phyloP scores from a whole-genome alignment of 2,329 filamentous ascomycete species.

The Cladosporium sp. region DNA sequence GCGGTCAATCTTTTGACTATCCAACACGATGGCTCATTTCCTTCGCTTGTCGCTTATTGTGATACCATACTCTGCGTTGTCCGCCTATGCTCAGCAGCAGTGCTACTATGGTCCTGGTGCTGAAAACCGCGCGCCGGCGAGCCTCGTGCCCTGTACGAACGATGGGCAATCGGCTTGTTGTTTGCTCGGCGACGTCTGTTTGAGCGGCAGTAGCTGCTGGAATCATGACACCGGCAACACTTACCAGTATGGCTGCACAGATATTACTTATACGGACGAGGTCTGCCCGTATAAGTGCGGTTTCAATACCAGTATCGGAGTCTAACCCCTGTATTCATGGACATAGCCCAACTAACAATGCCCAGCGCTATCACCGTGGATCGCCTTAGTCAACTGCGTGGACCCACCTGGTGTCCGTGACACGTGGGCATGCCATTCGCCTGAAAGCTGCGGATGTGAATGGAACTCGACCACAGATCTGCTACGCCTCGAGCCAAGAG shows the following conservation, averaged over 20 bases:
- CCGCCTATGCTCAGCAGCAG: slow-evolving; percentile 20
- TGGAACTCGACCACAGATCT: slow-evolving; percentile 21
- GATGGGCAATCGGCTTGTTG: slow-evolving; percentile 24
- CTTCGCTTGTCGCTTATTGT: no score
- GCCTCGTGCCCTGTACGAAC: slow-evolving; percentile 22
- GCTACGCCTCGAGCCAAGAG: slow-evolving; percentile 18
- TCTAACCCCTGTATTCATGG: not conserved
- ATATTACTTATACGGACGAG: slow-evolving; percentile 24
- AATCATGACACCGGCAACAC: slow-evolving; percentile 22
- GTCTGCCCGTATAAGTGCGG: slow-evolving; percentile 27
- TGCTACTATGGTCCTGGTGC: slow-evolving; percentile 27
- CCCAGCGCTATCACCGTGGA: slow-evolving; percentile 25
- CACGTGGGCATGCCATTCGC: slow-evolving; percentile 27
- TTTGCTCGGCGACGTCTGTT: slow-evolving; percentile 24
- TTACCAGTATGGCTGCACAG: slow-evolving; percentile 30
- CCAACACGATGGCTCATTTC: no score
- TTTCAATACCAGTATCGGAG: slow-evolving; percentile 19
- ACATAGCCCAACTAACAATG: not conserved
- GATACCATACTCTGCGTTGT: not conserved
- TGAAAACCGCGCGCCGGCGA: slow-evolving; percentile 19
- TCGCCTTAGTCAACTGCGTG: slow-evolving; percentile 24
- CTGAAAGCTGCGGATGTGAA: slow-evolving; percentile 26
- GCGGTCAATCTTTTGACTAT: no score
- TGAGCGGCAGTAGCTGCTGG: slow-evolving; percentile 26
- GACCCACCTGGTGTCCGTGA: slow-evolving; percentile 19